Conservation (phyloP, 2,329 filamentous ascomycete genomes). For the Penicillium decumbens region DNA sequence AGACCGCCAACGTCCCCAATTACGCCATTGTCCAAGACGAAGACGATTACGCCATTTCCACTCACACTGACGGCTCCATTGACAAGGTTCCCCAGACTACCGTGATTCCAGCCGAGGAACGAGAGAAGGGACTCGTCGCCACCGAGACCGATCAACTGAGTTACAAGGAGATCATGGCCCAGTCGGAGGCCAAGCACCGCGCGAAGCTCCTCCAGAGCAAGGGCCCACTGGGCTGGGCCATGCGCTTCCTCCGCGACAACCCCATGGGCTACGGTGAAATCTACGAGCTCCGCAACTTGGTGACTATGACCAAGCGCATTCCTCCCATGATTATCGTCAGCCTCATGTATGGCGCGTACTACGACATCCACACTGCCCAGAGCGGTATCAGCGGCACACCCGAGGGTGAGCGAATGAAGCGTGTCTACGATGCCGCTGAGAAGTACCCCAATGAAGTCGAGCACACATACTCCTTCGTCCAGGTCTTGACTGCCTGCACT, state of each 20-base stretch:
- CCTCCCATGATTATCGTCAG: conserved; percentile 63
- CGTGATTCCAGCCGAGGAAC: conserved; percentile 20
- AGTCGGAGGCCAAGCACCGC: conserved; percentile 56
- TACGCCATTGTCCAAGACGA: conserved; percentile 72
- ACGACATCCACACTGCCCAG: conserved; percentile 76
- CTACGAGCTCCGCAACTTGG: conserved; percentile 69
- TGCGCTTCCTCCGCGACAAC: conserved; percentile 71
- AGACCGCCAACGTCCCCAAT: conserved; percentile 61
- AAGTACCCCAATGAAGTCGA: conserved; percentile 69
- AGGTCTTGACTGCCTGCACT: conserved; percentile 51
- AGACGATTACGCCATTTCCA: conserved; percentile 44
- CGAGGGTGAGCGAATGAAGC: conserved; percentile 66
- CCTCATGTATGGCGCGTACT: conserved; percentile 69
- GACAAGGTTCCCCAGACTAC: conserved; percentile 23
- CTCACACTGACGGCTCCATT: conserved; percentile 22
- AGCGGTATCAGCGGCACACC: conserved; percentile 65
- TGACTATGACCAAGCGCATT: conserved; percentile 58
- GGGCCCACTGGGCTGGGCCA: conserved; percentile 75
- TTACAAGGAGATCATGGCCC: conserved; percentile 60
- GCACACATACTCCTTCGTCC: conserved; percentile 54
- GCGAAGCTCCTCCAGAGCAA: conserved; percentile 58
- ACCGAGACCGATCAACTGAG: conserved; percentile 50
- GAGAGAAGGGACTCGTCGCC: conserved; percentile 40
- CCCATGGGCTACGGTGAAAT: conserved; percentile 67
- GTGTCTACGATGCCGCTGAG: conserved; percentile 59